A percentile compares a stretch with the other conserved stretches of the same genome.
Conservation (phyloP, 345 rosid species). For the Syzygium oleosum region DNA sequence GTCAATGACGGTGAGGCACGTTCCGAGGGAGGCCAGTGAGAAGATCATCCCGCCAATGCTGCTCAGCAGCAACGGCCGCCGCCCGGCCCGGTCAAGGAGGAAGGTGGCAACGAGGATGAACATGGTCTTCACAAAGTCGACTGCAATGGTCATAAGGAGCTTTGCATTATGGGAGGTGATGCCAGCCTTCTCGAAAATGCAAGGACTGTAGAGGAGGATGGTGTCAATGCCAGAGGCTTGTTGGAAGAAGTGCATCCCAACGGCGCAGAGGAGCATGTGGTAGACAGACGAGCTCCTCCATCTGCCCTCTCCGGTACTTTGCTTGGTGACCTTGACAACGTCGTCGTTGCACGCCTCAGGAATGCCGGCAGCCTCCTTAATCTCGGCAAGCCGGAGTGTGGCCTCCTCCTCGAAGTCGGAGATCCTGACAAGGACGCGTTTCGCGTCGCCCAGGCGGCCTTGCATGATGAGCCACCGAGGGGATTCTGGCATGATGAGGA, state of each 20-base stretch:
- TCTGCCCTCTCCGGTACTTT: constrained; percentile 46
- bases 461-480: too few species aligned
- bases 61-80: constrained; percentile 56
- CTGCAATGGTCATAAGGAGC: constrained; percentile 67
- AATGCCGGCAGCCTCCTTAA: too few species aligned
- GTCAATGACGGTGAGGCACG: constrained; percentile 33
- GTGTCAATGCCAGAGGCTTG: constrained; percentile 72
- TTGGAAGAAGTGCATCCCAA: constrained; percentile 55
- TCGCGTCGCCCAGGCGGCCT: too few species aligned
- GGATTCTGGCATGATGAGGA: too few species aligned
- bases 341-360: too few species aligned
- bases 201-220: constrained; percentile 65
- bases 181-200: constrained; percentile 71
- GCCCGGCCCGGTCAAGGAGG: constrained; percentile 53
- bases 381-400: too few species aligned
- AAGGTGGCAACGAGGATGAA: constrained; percentile 35
- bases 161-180: constrained; percentile 25
- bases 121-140: constrained; percentile 46
- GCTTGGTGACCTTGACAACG: constrained; percentile 31
- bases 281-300: constrained; percentile 62
- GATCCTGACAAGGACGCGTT: too few species aligned
- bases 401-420: too few species aligned
- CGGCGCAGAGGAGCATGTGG: constrained; percentile 45
- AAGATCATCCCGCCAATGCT: constrained; percentile 63
- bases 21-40: constrained; percentile 32